Percentiles rank a stretch among this genome's conserved stretches.
phyloP scores from a whole-genome alignment of 2,329 filamentous ascomycete genomes.

The Ophiocordyceps camponoti-leonardi region DNA sequence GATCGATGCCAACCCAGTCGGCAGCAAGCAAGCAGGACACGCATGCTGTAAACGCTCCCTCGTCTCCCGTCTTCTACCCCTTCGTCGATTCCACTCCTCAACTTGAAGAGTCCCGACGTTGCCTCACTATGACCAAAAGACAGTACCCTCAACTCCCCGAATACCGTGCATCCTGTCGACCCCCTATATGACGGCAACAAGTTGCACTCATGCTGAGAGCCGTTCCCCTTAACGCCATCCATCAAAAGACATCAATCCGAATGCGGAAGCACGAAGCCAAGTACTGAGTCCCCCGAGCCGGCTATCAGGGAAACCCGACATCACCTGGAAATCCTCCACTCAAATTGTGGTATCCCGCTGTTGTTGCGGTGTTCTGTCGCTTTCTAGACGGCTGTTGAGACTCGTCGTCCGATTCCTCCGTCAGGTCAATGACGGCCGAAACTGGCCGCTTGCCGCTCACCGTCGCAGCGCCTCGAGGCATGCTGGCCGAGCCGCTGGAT shows the following conservation, averaged over 20 bases:
- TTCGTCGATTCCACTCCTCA: too few species aligned
- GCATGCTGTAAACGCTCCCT: too few species aligned
- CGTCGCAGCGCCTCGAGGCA: constrained; percentile 16
- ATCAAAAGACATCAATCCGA: background rate
- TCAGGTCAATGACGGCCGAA: constrained; percentile 41
- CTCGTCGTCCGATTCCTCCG: constrained; percentile 36
- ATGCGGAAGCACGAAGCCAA: too few species aligned
- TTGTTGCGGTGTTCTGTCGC: constrained; percentile 19
- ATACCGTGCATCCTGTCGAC: background rate
- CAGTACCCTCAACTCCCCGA: background rate
- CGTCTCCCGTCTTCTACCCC: too few species aligned
- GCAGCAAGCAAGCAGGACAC: too few species aligned
- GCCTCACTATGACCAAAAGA: too few species aligned
- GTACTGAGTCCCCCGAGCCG: too few species aligned
- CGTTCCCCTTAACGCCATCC: background rate
- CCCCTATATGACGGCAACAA: background rate
- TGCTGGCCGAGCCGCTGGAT: constrained; percentile 17
- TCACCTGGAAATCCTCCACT: constrained; percentile 7
- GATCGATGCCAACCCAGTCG: too few species aligned
- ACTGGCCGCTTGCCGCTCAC: constrained; percentile 29
- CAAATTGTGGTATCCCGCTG: constrained; percentile 6
- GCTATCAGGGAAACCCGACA: constrained; percentile 4
- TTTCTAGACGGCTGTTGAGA: constrained; percentile 27
- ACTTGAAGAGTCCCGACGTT: too few species aligned
- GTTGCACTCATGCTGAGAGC: background rate